Base-by-base conservation (phyloP, 192 early-diverging fungal species). In the Coemansia javaensis region DNA sequence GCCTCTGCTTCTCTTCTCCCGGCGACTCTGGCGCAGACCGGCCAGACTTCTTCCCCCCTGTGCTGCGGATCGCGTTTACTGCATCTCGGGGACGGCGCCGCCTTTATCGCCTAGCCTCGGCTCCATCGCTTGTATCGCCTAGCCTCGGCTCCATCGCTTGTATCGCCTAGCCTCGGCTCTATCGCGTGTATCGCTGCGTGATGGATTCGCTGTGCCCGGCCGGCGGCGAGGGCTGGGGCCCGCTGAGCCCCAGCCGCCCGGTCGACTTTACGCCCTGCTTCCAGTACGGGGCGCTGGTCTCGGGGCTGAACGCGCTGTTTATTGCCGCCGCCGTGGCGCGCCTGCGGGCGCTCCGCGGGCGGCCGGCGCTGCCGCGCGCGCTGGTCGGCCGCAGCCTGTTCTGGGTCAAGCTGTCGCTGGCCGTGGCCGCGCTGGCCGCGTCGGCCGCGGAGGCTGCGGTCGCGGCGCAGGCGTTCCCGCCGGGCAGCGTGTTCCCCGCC, bases 171-270 rank as follows among this genome's bases (percentile, higher is more conserved):
- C 35, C 6, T n/a, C 32, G 13, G 13, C 27, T 27, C 17, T 7
- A 43, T 1, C 41, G 27, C 21, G 41, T 14, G 15, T 25, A 43
- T 8, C 11, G 15, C 27, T 25, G 41, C 13, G 13, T 45, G 25
- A 50, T 50, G 49, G 49, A 7, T 17, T 15, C 18, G 27, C 18
- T 38, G 50, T 75, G 72, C 38, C 59, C 56, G 16, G 59, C 60
- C n/a, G 44, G 36, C n/a, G 72, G 36, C 17, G 72, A 75, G 23
- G 72, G 72, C 59, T 75, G 65, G 64, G 72, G 72, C n/a, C 72
- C 72, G 18, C 44, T 68, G 18, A 75, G 72, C 35, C 59, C 63
- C 13, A 53, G 20, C 24, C 64, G 72, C 3, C 65, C 63, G 0
- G 60, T 64, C 23, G 72, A 75, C 45, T 64, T 75, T 45, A 64